phyloP scores from a whole-genome alignment of 2,329 filamentous ascomycete genomes.

The Cladophialophora bantiana region DNA sequence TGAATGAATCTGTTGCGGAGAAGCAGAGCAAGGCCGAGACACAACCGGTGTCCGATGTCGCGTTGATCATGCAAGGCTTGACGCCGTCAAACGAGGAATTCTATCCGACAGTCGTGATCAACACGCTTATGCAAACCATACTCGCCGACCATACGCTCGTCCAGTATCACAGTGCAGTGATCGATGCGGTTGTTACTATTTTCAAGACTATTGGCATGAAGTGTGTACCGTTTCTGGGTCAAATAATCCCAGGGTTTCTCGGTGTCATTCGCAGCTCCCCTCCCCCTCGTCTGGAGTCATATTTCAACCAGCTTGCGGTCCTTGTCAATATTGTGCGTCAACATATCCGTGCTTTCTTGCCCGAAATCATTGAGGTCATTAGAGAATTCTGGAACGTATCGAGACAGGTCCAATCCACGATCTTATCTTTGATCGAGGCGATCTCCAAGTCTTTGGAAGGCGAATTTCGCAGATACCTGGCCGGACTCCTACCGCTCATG shows the following conservation, averaged over 20 bases:
- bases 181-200: conserved; percentile 98
- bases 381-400: conserved; percentile 89
- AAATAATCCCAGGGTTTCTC: conserved; percentile 94
- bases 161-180: conserved; percentile 90
- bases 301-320: conserved; percentile 95
- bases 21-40: conserved; percentile 72
- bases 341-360: conserved; percentile 90
- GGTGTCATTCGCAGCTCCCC: conserved; percentile 84
- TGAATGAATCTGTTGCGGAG: conserved; percentile 83
- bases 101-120: conserved; percentile 97
- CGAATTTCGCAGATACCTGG: conserved; percentile 97
- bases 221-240: conserved; percentile 91
- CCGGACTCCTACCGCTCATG: conserved; percentile 88
- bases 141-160: conserved; percentile 87
- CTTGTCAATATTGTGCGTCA: conserved; percentile 95
- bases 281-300: conserved; percentile 81
- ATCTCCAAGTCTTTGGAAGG: conserved; percentile 93
- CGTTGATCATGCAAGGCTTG: conserved; percentile 95
- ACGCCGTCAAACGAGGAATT: conserved; percentile 98
- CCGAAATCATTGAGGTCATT: conserved; percentile 83
- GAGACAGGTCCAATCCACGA: conserved; percentile 83
- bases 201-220: conserved; percentile 96
- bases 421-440: conserved; percentile 88
- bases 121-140: conserved; percentile 84
- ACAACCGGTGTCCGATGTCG: conserved; percentile 85